A percentile compares a stretch with the other conserved stretches of the same genome.
Conservation (phyloP, 202 grass and related monocot genomes). For the Eragrostis tef region DNA sequence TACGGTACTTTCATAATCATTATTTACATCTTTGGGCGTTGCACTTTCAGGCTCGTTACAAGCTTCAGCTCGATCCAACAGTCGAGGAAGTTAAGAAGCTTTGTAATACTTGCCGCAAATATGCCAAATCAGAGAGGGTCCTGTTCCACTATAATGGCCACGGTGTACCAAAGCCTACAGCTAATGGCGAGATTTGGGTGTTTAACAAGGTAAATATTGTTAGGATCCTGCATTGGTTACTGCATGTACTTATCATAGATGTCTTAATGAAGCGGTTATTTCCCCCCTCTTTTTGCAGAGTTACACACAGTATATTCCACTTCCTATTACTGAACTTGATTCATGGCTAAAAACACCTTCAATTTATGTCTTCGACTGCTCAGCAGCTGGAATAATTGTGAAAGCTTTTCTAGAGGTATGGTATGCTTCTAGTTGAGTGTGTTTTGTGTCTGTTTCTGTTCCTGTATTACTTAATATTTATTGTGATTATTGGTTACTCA, state of each 20-base stretch:
- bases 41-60: constrained; percentile 73
- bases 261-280: constrained; percentile 33
- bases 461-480: constrained; percentile 29
- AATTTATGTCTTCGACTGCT: constrained; percentile 99
- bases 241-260: constrained; percentile 17
- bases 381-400: constrained; percentile 87
- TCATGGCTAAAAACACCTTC: constrained; percentile 97
- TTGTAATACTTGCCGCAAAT: constrained; percentile 93
- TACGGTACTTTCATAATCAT: constrained; percentile 26
- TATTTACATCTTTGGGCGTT: constrained; percentile 40
- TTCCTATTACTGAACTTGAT: constrained; percentile 92
- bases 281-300: constrained; percentile 58
- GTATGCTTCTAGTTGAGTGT: constrained; percentile 29
- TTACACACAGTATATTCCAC: constrained; percentile 98
- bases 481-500: constrained; percentile 41
- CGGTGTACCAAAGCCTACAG: constrained; percentile 91
- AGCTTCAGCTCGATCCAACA: constrained; percentile 92
- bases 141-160: constrained; percentile 99
- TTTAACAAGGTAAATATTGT: constrained; percentile 89
- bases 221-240: constrained; percentile 33
- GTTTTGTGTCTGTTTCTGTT: background rate
- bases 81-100: constrained; percentile 98
- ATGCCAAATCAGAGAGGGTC: constrained; percentile 96
- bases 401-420: constrained; percentile 91
- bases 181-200: constrained; percentile 98